Base-by-base conservation (phyloP, 345 rosid genomes). In the Iberis pinnata region DNA sequence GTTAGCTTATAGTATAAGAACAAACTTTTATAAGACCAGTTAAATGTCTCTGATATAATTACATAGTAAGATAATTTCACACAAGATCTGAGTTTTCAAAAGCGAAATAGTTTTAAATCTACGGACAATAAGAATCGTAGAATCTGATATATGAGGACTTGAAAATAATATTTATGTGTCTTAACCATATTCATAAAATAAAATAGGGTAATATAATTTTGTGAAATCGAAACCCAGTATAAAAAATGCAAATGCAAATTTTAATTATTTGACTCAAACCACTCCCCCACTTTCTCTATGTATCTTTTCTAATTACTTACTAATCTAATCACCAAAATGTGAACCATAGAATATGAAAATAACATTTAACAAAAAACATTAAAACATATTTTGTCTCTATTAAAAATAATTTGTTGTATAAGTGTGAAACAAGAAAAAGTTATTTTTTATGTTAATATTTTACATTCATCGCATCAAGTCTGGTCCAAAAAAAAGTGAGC, bases 1-100 rank as follows among this genome's bases (percentile, higher is more conserved):
- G 62, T 8, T 44, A 43, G 15, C 24, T 44, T 56, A 45, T 33
- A 46, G 45, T 36, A 25, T 58, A 22, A 22, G 25, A 24, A 36
- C 31, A 56, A 56, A 41, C n/a, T 0, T 2, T 18, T 14, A 1
- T 7, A 22, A 22, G 44, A 36, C 27, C 8, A 4, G 36, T 16
- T 12, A 19, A 10, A 13, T 22, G 51, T 43, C 32, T 51, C 16
- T 32, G 15, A 33, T 18, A 14, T 43, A 43, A 56, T 43, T 6
- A 10, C 16, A 43, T 44, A 24, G 22, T 44, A 57, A 33, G 35
- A 33, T 57, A 47, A 16, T 5, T 12, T 37, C 18, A 36, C 46
- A 26, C 46, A 58, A 44, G 14, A 18, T 56, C 41, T 41, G 18
- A 25, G 15, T 25, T 39, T 39, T 1, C 42, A 53, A 24, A 18